A percentile compares a stretch with the other conserved stretches of the same genome.
Evolutionary conservation across 2,329 filamentous ascomycete species (phyloP).

Genomic region (Fusarium ambrosium): DNA sequence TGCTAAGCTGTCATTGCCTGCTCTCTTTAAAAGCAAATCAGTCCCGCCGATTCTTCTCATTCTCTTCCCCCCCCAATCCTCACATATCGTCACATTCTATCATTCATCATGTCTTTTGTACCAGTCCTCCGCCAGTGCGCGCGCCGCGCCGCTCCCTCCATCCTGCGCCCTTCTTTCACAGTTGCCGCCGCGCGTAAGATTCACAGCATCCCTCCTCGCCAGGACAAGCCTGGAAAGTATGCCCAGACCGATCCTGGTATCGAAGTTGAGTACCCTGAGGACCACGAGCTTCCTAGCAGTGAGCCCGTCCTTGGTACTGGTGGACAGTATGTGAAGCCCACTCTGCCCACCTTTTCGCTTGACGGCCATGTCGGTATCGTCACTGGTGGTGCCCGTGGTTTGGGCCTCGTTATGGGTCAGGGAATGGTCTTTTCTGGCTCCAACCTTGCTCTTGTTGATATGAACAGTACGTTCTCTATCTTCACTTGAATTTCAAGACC

Average conservation of each 20-base stretch:
- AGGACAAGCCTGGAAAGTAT: slow-evolving; percentile 71
- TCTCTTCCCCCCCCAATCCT: background rate
- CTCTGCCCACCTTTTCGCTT: slow-evolving; percentile 87
- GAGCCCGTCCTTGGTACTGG: slow-evolving; percentile 80
- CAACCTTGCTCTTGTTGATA: slow-evolving; percentile 90
- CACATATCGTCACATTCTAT: slow-evolving; percentile 9
- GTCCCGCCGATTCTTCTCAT: background rate
- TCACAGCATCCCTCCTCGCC: slow-evolving; percentile 52
- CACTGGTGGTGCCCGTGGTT: slow-evolving; percentile 89
- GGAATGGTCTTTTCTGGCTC: slow-evolving; percentile 90
- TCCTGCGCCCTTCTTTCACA: slow-evolving; percentile 42
- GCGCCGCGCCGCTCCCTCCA: slow-evolving; percentile 42
- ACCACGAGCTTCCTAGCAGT: slow-evolving; percentile 78
- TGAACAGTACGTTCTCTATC: slow-evolving; percentile 78
- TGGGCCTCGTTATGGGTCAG: slow-evolving; percentile 94
- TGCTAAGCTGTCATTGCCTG: slow-evolving; percentile 14
- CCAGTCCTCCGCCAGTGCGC: slow-evolving; percentile 48
- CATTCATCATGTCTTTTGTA: slow-evolving; percentile 38
- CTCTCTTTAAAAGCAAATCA: slow-evolving; percentile 24
- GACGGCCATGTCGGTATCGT: slow-evolving; percentile 87
- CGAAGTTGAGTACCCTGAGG: slow-evolving; percentile 82
- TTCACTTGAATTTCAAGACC: background rate
- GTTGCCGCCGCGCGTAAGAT: slow-evolving; percentile 47
- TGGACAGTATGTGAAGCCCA: slow-evolving; percentile 86
- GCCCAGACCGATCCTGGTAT: slow-evolving; percentile 86